phyloP scores from a whole-genome alignment of 768 basidiomycete species.

The Peribolospora baueri region DNA sequence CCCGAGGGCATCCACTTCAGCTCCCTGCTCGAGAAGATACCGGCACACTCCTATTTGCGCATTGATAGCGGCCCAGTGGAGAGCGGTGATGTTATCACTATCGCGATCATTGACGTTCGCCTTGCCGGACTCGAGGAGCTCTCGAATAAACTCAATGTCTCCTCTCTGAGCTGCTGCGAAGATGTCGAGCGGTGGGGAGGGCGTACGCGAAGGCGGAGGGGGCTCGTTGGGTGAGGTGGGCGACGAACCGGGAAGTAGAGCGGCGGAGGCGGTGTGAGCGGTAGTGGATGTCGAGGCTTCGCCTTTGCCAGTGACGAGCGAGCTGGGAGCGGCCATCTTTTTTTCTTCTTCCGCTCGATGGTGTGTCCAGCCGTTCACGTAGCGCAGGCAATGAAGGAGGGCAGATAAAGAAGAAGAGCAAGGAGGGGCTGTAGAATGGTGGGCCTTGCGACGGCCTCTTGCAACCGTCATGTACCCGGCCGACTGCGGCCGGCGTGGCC shows the following conservation, averaged over 20 bases:
- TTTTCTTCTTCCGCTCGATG: slow-evolving; percentile 6
- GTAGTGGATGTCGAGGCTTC: background rate
- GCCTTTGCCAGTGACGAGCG: background rate
- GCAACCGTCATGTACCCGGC: no score
- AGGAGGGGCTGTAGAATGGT: no score
- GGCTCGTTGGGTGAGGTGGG: background rate
- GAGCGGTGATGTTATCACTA: slow-evolving; percentile 70
- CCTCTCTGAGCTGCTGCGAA: slow-evolving; percentile 52
- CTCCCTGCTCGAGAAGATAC: slow-evolving; percentile 69
- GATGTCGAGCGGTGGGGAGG: background rate
- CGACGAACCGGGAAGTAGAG: background rate
- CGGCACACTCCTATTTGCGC: slow-evolving; percentile 74
- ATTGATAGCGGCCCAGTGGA: slow-evolving; percentile 97
- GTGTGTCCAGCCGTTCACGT: no score
- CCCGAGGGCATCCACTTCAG: slow-evolving; percentile 78
- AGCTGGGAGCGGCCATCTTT: background rate
- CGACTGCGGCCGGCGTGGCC: no score
- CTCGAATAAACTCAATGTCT: slow-evolving; percentile 38
- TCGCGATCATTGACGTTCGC: slow-evolving; percentile 45
- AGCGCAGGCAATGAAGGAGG: no score
- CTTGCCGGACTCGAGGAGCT: slow-evolving; percentile 44
- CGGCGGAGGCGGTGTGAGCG: background rate
- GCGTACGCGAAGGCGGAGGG: background rate
- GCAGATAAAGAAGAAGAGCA: no score
- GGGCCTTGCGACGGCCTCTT: no score